A percentile compares a stretch with the other conserved stretches of the same genome.
These are phyloP conservation scores for Reticulascus tulasneorum DNA, from an alignment of 2,329 filamentous ascomycete species.

Conservation along the genomic window DNA sequence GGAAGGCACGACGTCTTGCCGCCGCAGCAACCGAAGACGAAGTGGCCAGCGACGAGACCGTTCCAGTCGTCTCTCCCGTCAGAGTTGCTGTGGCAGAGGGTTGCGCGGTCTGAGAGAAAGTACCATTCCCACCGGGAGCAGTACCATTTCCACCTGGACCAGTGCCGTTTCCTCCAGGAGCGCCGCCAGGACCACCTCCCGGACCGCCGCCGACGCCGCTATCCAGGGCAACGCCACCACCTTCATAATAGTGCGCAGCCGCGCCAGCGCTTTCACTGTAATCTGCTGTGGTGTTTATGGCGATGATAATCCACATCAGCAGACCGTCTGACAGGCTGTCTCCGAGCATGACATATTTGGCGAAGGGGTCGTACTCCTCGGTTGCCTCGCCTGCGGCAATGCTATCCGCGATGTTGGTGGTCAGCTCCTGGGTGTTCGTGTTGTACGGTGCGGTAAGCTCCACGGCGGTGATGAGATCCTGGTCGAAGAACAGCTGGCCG, in stretches of 20 bases:
- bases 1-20: neutral
- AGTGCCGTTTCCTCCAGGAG: too few species aligned
- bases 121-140: neutral
- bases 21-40: neutral
- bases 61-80: too few species aligned
- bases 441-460: constrained; percentile 44
- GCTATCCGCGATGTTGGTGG: constrained; percentile 47
- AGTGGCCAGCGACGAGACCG: neutral
- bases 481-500: constrained; percentile 12
- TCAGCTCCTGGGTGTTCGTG: constrained; percentile 41
- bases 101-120: neutral
- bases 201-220: constrained; percentile 3
- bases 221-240: constrained; percentile 8
- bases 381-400: constrained; percentile 36
- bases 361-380: constrained; percentile 45
- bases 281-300: constrained; percentile 34
- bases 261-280: constrained; percentile 9
- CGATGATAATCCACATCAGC: constrained; percentile 52
- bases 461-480: constrained; percentile 26
- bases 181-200: constrained; percentile 2
- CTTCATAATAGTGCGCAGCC: constrained; percentile 10
- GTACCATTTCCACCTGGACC: too few species aligned
- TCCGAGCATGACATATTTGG: constrained; percentile 55
- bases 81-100: neutral
- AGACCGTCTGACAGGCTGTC: constrained; percentile 48